Conservation (phyloP, 1,284 basidiomycete species). For the Lignosus rhinocerotis region DNA sequence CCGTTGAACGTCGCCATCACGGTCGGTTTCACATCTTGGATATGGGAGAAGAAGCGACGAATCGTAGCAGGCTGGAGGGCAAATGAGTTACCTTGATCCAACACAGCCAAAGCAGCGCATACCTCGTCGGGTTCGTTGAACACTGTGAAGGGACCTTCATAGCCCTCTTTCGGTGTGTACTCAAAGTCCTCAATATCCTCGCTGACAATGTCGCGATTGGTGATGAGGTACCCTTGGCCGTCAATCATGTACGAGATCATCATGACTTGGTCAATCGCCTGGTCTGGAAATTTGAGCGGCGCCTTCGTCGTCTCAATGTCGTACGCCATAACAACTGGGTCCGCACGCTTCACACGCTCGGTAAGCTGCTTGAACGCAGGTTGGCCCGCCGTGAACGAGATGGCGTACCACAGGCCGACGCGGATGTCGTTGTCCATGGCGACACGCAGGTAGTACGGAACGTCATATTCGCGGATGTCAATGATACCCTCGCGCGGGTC, state of each 20-base stretch:
- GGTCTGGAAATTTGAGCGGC: conserved; percentile 98
- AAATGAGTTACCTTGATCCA: background rate
- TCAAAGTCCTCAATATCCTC: conserved; percentile 99
- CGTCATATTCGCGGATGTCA: conserved; percentile 96
- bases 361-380: conserved; percentile 75
- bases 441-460: conserved; percentile 96
- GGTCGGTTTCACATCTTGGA: conserved; percentile 91
- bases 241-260: conserved; percentile 99
- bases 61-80: conserved; percentile 69
- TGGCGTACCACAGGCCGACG: conserved; percentile 95
- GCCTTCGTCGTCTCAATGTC: conserved; percentile 99
- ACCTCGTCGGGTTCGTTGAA: conserved; percentile 97
- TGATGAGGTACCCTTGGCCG: conserved; percentile 96
- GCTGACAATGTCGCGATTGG: conserved; percentile 95
- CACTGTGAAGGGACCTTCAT: conserved; percentile 95
- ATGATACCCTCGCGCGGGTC: conserved; percentile 92
- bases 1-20: conserved; percentile 99
- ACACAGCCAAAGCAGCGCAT: conserved; percentile 16
- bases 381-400: conserved; percentile 82
- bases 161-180: conserved; percentile 98
- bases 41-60: conserved; percentile 90
- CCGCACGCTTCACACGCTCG: conserved; percentile 96
- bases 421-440: conserved; percentile 99
- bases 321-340: conserved; percentile 98
- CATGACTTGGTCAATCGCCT: conserved; percentile 97